Base-by-base conservation (phyloP, 495 filamentous ascomycete genomes). In the Articulospora tetracladia region DNA sequence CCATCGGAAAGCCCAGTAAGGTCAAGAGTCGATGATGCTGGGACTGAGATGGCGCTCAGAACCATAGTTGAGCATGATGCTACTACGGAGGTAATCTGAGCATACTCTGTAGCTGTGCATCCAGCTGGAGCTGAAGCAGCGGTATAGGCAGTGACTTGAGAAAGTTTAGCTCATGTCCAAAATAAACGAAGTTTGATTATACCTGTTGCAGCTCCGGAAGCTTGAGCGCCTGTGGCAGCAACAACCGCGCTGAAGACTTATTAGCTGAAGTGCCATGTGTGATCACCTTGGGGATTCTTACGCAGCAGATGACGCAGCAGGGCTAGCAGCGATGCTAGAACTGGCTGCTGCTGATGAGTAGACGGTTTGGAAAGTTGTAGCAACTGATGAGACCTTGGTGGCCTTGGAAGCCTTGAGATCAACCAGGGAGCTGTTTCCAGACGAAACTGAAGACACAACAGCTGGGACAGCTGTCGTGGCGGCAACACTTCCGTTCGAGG, bases 1-100 rank as follows among this genome's bases (percentile, higher is more conserved):
- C 76, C 75, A 23, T 63, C 46, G 10, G 70, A 66, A 13, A 82
- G 68, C n/a, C 65, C 65, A 7, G 71, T 72, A 23, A 81, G 61
- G 61, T 80, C 73, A 17, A 82, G 72, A 0, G 79, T 80, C 3
- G 67, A 62, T 15, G 73, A 73, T 13, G 77, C 71, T 12, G 79
- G 78, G 17, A 79, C 79, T 13, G 66, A 68, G 24, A 82, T 71
- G 24, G 69, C 72, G 27, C 66, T 66, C 20, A 82, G 64, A n/a
- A 73, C 59, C 55, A 77, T 74, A 58, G 69, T 68, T 48, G 71
- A 68, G 68, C 76, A 74, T 49, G 74, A 72, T 4, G 65, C 58
- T 10, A 78, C 74, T 17, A 71, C 73, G 1, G 76, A 72, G 6
- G 76, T 70, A 48, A 81, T 70, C 12, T 70, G 68, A 30, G 72